A percentile compares a stretch with the other conserved stretches of the same genome.
phyloP scores from a whole-genome alignment of 2,329 filamentous ascomycete genomes.

The Pyricularia sp. region DNA sequence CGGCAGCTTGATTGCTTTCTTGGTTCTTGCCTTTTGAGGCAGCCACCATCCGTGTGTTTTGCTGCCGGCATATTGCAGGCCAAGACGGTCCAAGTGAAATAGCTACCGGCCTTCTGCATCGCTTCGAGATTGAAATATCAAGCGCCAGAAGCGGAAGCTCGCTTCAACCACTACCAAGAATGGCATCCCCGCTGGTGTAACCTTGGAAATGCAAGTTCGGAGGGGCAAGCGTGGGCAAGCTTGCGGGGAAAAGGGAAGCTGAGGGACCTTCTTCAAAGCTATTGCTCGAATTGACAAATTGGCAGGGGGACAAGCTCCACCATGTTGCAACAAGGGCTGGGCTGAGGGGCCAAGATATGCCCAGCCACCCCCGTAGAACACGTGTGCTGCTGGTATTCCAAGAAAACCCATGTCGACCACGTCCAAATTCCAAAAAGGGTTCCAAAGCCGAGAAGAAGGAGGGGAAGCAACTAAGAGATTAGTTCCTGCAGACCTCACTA shows the following conservation, averaged over 20 bases:
- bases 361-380: neutral
- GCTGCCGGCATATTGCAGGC: neutral
- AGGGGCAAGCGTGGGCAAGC: no score
- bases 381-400: neutral
- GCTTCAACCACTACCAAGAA: neutral
- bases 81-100: neutral
- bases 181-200: neutral
- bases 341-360: neutral
- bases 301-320: neutral
- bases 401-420: neutral
- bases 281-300: no score
- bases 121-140: neutral
- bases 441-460: neutral
- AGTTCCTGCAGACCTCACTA: no score
- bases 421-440: neutral
- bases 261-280: no score
- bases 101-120: neutral
- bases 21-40: neutral
- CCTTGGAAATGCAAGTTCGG: no score
- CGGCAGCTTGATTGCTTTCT: neutral
- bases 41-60: neutral
- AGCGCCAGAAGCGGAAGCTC: neutral
- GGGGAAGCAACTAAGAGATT: neutral
- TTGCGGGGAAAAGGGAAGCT: neutral
- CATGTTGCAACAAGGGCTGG: neutral